Evolutionary conservation across 106 monocot species (phyloP).

Genomic region (Chionographis japonica): DNA sequence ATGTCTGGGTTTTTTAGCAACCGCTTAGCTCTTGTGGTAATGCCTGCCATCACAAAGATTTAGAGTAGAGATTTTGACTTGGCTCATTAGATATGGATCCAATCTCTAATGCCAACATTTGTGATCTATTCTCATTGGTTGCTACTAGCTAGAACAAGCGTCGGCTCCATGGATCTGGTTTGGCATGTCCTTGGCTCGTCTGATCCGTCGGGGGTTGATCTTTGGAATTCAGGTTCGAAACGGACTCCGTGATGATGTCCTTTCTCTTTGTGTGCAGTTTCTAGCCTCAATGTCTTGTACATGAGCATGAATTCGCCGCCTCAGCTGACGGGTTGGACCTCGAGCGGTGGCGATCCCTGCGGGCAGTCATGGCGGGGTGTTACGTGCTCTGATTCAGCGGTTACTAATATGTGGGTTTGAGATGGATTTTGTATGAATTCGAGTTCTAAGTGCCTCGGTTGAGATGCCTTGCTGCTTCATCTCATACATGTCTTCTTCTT

Average conservation of each 20-base stretch:
- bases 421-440: no score
- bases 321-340: conserved; percentile 39
- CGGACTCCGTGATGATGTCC: neutral
- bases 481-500: neutral
- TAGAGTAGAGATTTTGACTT: no score
- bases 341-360: conserved; percentile 45
- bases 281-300: conserved; percentile 38
- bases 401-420: conserved; percentile 35
- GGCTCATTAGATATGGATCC: no score
- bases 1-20: no score
- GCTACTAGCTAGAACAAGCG: no score
- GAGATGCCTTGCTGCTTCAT: neutral
- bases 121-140: no score
- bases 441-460: neutral
- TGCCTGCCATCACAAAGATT: no score
- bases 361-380: conserved; percentile 47
- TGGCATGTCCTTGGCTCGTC: no score
- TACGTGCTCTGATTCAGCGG: conserved; percentile 51
- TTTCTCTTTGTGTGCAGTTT: conserved; percentile 30
- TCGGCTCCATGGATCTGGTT: no score
- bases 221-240: neutral
- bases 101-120: no score
- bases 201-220: neutral
- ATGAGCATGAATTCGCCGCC: conserved; percentile 25
- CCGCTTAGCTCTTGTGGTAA: no score